These are phyloP conservation scores for Kwoniella sp. DNA, from an alignment of 768 basidiomycete genomes.

Conservation along the genomic window DNA sequence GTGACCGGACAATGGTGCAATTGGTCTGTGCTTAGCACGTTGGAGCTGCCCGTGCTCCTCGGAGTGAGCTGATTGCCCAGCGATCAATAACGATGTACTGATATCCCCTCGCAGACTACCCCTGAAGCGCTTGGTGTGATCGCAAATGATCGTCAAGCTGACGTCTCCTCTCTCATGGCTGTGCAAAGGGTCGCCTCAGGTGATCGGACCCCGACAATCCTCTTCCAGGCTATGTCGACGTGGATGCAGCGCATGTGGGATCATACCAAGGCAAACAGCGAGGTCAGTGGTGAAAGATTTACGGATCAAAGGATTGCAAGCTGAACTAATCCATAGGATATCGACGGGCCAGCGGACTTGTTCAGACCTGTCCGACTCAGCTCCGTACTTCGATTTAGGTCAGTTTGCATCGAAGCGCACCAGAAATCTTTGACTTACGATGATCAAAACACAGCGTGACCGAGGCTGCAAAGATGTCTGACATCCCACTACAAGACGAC, in stretches of 20 bases:
- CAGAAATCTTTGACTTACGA: background rate
- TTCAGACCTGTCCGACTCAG: constrained; percentile 33
- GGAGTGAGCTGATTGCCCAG: constrained; percentile 3
- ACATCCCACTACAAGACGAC: constrained; percentile 18
- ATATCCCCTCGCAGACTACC: background rate
- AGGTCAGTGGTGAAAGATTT: constrained; percentile 1
- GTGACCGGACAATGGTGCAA: constrained; percentile 8
- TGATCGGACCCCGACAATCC: background rate
- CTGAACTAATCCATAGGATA: background rate
- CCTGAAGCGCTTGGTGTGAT: background rate
- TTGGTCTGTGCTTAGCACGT: constrained; percentile 10
- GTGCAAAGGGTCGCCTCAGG: background rate
- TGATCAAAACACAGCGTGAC: constrained; percentile 4
- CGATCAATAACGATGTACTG: no score
- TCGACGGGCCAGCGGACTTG: constrained; percentile 39
- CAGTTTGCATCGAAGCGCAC: constrained; percentile 11
- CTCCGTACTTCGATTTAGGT: constrained; percentile 34
- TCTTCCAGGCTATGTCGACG: constrained; percentile 5
- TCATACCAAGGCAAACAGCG: constrained; percentile 7
- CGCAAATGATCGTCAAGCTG: background rate
- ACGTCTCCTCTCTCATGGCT: constrained; percentile 1
- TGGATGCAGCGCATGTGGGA: constrained; percentile 20
- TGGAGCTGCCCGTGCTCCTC: constrained; percentile 9
- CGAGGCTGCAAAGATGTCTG: constrained; percentile 12
- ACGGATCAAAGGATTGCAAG: background rate